Evolutionary conservation across 2,329 filamentous ascomycete genomes (phyloP).

Genomic region (Colletotrichum noveboracense): DNA sequence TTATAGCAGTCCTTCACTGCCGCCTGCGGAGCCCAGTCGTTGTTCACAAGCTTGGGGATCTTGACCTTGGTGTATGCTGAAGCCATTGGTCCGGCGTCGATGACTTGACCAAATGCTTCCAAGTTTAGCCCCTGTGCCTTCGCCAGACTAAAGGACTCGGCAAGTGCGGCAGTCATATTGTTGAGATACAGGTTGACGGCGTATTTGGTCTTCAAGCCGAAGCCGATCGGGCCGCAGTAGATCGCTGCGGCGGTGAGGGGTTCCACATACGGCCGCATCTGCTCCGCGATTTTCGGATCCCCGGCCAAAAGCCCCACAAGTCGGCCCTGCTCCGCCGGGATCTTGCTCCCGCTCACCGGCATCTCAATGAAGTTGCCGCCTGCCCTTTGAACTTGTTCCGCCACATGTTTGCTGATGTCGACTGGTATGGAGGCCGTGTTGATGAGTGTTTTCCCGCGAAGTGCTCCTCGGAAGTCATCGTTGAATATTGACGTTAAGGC

Average conservation of each 20-base stretch:
- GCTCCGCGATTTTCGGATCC: constrained; percentile 26
- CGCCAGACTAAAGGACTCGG: constrained; percentile 37
- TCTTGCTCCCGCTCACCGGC: constrained; percentile 38
- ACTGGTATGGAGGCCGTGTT: constrained; percentile 35
- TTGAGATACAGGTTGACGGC: constrained; percentile 34
- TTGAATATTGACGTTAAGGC: constrained; percentile 29
- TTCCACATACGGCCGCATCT: constrained; percentile 22
- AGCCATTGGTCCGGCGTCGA: constrained; percentile 34
- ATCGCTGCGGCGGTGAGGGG: constrained; percentile 30
- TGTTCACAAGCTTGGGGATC: constrained; percentile 30
- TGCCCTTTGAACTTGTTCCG: constrained; percentile 23
- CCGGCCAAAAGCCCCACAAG: constrained; percentile 39
- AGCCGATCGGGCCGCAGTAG: constrained; percentile 37
- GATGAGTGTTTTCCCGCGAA: constrained; percentile 34
- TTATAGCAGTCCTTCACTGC: constrained; percentile 35
- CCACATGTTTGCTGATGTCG: constrained; percentile 28
- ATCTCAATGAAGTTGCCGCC: constrained; percentile 37
- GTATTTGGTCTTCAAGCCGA: constrained; percentile 35
- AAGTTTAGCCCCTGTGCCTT: constrained; percentile 34
- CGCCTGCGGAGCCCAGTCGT: constrained; percentile 35
- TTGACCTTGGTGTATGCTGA: constrained; percentile 34
- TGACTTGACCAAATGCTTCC: constrained; percentile 30
- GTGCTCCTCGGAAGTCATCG: constrained; percentile 24
- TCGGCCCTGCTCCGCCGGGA: constrained; percentile 35
- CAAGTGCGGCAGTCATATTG: constrained; percentile 34